Conservation (phyloP, 352 stramenopile species). For the Phytophthora capsici region DNA sequence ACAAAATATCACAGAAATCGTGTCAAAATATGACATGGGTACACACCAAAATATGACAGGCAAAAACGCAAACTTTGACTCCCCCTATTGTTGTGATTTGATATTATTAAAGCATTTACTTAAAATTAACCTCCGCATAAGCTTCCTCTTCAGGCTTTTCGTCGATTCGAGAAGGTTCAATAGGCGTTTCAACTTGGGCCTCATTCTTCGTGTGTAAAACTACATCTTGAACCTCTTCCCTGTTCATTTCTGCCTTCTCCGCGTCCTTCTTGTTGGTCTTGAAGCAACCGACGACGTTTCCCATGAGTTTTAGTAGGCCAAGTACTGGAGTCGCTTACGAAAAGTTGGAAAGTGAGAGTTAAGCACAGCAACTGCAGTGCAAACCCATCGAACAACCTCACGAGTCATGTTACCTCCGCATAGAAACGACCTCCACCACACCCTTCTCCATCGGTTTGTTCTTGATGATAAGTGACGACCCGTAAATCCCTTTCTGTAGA, state of each 20-base stretch:
- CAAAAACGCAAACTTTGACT: no score
- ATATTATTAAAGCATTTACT: no score
- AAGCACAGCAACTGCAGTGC: no score
- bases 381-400: neutral
- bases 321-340: neutral
- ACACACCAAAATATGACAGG: no score
- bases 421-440: slow-evolving; percentile 58
- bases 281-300: slow-evolving; percentile 25
- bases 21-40: no score
- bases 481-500: slow-evolving; percentile 73
- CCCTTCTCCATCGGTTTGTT: slow-evolving; percentile 82
- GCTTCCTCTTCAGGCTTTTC: slow-evolving; percentile 1
- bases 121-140: neutral
- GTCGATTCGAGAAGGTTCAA: slow-evolving; percentile 1
- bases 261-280: slow-evolving; percentile 13
- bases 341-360: slow-evolving; percentile 17
- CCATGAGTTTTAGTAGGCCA: slow-evolving; percentile 10
- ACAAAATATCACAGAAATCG: no score
- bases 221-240: neutral
- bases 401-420: slow-evolving; percentile 6
- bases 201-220: slow-evolving; percentile 3
- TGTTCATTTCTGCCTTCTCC: neutral
- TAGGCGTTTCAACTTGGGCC: neutral
- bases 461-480: slow-evolving; percentile 73
- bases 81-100: no score